Evolutionary conservation across 495 filamentous ascomycete genomes (phyloP).

Genomic region (Neurospora cerealis): DNA sequence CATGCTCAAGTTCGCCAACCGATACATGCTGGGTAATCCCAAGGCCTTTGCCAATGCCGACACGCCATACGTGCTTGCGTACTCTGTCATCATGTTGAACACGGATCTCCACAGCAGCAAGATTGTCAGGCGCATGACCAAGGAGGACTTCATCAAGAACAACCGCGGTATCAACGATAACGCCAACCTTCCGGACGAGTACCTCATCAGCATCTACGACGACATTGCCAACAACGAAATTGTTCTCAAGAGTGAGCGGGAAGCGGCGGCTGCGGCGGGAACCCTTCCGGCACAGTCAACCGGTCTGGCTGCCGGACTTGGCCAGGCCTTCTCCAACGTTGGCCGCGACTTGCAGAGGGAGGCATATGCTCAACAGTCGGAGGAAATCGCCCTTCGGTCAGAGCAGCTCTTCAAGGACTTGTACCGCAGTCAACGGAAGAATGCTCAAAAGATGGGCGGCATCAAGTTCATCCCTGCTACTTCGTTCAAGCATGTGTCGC

Average conservation of each 20-base stretch:
- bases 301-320: constrained; percentile 74
- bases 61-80: constrained; percentile 90
- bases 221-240: constrained; percentile 91
- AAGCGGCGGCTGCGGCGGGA: constrained; percentile 68
- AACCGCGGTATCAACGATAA: constrained; percentile 98
- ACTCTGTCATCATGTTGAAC: constrained; percentile 95
- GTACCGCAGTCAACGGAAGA: constrained; percentile 73
- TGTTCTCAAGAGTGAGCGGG: constrained; percentile 83
- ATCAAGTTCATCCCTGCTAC: constrained; percentile 83
- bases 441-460: constrained; percentile 50
- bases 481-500: constrained; percentile 86
- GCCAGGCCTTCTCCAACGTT: constrained; percentile 80
- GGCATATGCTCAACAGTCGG: constrained; percentile 85
- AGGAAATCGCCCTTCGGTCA: constrained; percentile 63
- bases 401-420: constrained; percentile 84
- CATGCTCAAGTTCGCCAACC: constrained; percentile 98
- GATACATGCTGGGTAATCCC: constrained; percentile 88
- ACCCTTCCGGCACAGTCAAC: constrained; percentile 47
- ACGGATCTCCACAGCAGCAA: constrained; percentile 90
- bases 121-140: constrained; percentile 80
- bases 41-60: constrained; percentile 98
- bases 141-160: constrained; percentile 97
- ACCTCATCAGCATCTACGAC: constrained; percentile 79
- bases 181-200: constrained; percentile 86
- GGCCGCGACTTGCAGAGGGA: constrained; percentile 88